Conservation (phyloP, 2,329 filamentous ascomycete genomes). For the Exophiala bonariae region DNA sequence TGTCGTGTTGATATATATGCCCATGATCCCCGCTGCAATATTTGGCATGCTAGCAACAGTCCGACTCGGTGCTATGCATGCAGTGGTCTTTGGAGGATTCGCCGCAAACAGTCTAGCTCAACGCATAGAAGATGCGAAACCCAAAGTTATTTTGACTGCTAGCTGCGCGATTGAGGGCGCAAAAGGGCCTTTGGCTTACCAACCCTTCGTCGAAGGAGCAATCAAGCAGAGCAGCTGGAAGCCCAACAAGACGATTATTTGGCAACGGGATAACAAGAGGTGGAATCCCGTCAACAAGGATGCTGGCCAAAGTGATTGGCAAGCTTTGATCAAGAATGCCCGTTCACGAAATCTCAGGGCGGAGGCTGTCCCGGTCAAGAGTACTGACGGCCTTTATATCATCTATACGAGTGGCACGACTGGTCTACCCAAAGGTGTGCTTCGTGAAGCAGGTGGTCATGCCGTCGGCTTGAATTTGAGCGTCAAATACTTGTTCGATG, state of each 20-base stretch:
- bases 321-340: constrained; percentile 70
- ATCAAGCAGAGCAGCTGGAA: constrained; percentile 68
- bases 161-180: constrained; percentile 88
- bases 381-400: constrained; percentile 80
- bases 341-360: constrained; percentile 66
- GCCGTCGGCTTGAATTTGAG: constrained; percentile 81
- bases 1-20: constrained; percentile 92
- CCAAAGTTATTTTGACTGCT: constrained; percentile 77
- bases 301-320: constrained; percentile 77
- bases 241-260: constrained; percentile 72
- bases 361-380: constrained; percentile 73
- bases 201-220: constrained; percentile 73
- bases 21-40: constrained; percentile 90
- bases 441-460: constrained; percentile 81
- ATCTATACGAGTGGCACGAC: constrained; percentile 88
- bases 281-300: constrained; percentile 71
- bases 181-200: constrained; percentile 78
- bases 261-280: constrained; percentile 75
- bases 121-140: constrained; percentile 78
- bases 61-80: constrained; percentile 82
- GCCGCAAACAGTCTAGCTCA: constrained; percentile 79
- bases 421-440: constrained; percentile 77
- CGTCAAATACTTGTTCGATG: constrained; percentile 78
- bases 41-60: constrained; percentile 80
- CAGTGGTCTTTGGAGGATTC: constrained; percentile 92